phyloP scores from a whole-genome alignment of 495 filamentous ascomycete species.

The Oidiodendron maius region DNA sequence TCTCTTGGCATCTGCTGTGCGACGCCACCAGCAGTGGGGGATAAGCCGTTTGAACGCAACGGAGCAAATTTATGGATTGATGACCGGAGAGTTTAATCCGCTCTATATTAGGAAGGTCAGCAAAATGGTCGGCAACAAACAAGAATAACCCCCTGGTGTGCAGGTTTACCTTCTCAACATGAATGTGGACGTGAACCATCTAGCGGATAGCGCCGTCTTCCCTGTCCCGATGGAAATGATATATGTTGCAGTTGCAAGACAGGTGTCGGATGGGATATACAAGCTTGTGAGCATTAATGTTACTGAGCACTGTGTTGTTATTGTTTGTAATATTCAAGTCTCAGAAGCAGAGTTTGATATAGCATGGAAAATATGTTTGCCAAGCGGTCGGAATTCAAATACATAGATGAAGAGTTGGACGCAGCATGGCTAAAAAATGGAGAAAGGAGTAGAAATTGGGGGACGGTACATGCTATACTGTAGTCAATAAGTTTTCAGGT shows the following conservation, averaged over 20 bases:
- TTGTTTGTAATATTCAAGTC: background rate
- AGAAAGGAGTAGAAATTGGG: no score
- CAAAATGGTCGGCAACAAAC: no score
- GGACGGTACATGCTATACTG: background rate
- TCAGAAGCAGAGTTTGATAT: slow-evolving; percentile 1
- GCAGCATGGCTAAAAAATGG: no score
- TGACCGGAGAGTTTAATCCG: no score
- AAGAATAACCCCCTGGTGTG: background rate
- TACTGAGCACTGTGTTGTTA: background rate
- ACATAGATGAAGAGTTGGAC: no score
- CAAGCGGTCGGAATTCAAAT: background rate
- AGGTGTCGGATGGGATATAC: slow-evolving; percentile 4
- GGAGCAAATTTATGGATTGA: no score
- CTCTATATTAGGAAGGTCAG: no score
- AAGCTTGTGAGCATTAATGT: slow-evolving; percentile 1
- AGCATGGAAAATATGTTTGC: background rate
- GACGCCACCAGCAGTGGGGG: no score
- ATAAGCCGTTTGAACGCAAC: no score
- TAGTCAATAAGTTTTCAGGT: background rate
- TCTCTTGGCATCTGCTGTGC: no score
- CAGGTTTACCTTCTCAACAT: background rate
- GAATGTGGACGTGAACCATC: background rate
- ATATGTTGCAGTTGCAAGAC: slow-evolving; percentile 2
- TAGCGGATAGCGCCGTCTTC: slow-evolving; percentile 29
- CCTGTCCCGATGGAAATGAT: slow-evolving; percentile 8